Percentiles rank a stretch among this genome's conserved stretches.
Conservation (phyloP, 2,329 filamentous ascomycete genomes). For the Aspergillus awamori region DNA sequence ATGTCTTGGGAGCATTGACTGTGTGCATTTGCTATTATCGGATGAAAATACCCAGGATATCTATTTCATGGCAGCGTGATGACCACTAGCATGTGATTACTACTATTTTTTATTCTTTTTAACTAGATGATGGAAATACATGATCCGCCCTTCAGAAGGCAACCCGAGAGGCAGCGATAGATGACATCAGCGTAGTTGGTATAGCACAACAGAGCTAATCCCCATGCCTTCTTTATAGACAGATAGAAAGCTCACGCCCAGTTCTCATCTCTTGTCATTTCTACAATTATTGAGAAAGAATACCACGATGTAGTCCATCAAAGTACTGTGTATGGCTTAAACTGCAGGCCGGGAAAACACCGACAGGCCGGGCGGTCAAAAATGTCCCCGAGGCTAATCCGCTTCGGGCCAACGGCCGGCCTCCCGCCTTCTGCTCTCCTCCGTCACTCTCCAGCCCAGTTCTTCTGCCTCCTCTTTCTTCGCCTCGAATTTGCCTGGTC, state of each 20-base stretch:
- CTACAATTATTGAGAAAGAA: too few species aligned
- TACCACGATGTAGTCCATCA: too few species aligned
- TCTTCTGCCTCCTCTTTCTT: constrained; percentile 21
- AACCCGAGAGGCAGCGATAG: not conserved
- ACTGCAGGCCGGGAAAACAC: constrained; percentile 1
- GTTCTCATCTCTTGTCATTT: too few species aligned
- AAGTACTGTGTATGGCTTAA: not conserved
- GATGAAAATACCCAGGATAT: constrained; percentile 38
- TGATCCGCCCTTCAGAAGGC: constrained; percentile 1
- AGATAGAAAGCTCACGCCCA: constrained; percentile 1
- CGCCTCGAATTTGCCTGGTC: constrained; percentile 1
- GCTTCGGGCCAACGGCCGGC: constrained; percentile 20
- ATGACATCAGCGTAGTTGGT: too few species aligned
- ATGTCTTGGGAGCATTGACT: constrained; percentile 24
- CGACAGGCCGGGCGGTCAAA: constrained; percentile 17
- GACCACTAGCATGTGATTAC: constrained; percentile 15
- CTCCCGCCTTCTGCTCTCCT: constrained; percentile 25
- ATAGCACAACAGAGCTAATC: too few species aligned
- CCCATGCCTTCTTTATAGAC: too few species aligned
- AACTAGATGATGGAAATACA: constrained; percentile 22
- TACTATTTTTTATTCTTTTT: not conserved
- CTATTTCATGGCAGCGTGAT: constrained; percentile 22
- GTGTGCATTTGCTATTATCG: constrained; percentile 18
- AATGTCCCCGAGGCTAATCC: constrained; percentile 26
- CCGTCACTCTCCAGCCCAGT: constrained; percentile 15